Percentiles rank a stretch among this genome's conserved stretches.
Evolutionary conservation across 257 asterid genomes (phyloP).

Genomic region (Solanum medicagineum): DNA sequence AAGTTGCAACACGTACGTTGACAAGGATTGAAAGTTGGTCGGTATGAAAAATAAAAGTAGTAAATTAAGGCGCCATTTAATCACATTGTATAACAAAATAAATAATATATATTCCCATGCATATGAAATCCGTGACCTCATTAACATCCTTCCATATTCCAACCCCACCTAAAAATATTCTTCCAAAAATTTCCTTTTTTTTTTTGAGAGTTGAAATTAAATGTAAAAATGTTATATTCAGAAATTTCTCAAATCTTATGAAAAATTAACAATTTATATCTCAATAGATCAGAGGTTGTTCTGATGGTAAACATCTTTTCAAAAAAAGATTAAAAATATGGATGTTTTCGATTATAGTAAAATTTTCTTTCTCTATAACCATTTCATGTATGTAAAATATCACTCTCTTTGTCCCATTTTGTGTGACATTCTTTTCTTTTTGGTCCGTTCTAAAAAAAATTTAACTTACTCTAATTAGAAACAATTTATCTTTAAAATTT

Average conservation of each 20-base stretch:
- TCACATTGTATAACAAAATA: neutral
- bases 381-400: neutral
- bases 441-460: too few species aligned
- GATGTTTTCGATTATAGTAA: too few species aligned
- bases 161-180: neutral
- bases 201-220: neutral
- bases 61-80: neutral
- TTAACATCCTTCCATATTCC: neutral
- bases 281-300: too few species aligned
- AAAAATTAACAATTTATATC: too few species aligned
- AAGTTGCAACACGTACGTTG: neutral
- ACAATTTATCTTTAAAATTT: too few species aligned
- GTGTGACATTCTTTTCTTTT: too few species aligned
- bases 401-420: too few species aligned
- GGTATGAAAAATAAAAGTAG: neutral
- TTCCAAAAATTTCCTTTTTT: neutral
- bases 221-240: neutral
- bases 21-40: neutral
- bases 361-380: too few species aligned
- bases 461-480: too few species aligned
- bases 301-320: too few species aligned
- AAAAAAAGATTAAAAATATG: too few species aligned
- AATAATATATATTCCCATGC: neutral
- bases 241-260: too few species aligned
- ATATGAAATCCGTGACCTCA: slow-evolving; percentile 3